Conservation (phyloP, 139 green algal genomes). For the Ulvella scutata region DNA sequence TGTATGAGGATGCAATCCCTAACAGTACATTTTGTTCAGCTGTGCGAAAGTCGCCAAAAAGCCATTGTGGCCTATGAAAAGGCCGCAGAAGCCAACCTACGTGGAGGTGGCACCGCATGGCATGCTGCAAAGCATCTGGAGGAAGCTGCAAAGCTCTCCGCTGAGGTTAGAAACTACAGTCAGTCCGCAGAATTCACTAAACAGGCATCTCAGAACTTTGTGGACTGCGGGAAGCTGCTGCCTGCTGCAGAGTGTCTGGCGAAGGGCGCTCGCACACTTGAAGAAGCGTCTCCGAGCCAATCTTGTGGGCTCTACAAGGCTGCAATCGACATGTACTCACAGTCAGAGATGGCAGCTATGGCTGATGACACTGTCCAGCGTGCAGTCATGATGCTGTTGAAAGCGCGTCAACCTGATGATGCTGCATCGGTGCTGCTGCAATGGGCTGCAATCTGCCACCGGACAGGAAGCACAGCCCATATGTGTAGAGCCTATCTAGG, state of each 20-base stretch:
- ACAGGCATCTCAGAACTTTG: slow-evolving; percentile 29
- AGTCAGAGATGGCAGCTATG: slow-evolving; percentile 28
- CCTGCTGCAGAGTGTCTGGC: slow-evolving; percentile 42
- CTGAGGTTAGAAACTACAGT: slow-evolving; percentile 14
- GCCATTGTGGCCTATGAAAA: slow-evolving; percentile 42
- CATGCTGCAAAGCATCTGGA: slow-evolving; percentile 59
- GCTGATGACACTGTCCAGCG: slow-evolving; percentile 29
- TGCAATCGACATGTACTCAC: slow-evolving; percentile 38
- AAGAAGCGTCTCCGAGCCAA: slow-evolving; percentile 27
- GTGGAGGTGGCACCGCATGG: slow-evolving; percentile 39
- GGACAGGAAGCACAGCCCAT: background rate
- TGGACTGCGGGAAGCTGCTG: slow-evolving; percentile 24
- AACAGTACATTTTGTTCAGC: background rate
- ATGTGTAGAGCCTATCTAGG: background rate
- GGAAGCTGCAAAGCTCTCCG: slow-evolving; percentile 16
- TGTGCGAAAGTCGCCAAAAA: slow-evolving; percentile 39
- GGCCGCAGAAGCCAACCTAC: slow-evolving; percentile 37
- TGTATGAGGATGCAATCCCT: background rate
- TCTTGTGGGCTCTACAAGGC: slow-evolving; percentile 19
- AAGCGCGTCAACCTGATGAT: background rate
- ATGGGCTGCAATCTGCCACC: background rate
- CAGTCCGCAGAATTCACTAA: slow-evolving; percentile 23
- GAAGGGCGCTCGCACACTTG: slow-evolving; percentile 33
- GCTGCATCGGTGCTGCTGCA: slow-evolving; percentile 9
- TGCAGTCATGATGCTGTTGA: slow-evolving; percentile 12